Conservation (phyloP, 1,139 yeast species). For the Geotrichum phurueaensis region DNA sequence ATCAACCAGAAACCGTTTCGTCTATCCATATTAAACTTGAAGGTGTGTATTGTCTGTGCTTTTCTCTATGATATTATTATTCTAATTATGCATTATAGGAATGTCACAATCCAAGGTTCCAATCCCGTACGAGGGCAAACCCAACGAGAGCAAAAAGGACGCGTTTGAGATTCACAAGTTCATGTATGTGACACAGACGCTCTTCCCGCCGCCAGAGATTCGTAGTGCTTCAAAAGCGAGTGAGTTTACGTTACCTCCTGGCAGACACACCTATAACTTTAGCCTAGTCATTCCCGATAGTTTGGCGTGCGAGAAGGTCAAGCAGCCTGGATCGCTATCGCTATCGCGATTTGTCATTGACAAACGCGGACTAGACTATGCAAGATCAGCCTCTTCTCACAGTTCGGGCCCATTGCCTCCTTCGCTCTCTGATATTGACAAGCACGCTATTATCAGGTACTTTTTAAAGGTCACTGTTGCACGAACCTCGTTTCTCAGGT, state of each 20-base stretch:
- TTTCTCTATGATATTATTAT: too few relatives aligned
- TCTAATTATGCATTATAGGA: neutral
- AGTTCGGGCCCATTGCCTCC: conserved; percentile 50
- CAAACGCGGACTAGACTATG: conserved; percentile 31
- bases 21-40: conserved; percentile 17
- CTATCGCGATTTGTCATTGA: conserved; percentile 39
- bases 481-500: conserved; percentile 45
- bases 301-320: conserved; percentile 40
- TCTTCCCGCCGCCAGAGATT: conserved; percentile 57
- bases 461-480: conserved; percentile 53
- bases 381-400: conserved; percentile 36
- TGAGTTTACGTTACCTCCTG: conserved; percentile 57
- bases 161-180: conserved; percentile 49
- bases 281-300: conserved; percentile 49
- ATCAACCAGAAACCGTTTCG: conserved; percentile 12
- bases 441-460: conserved; percentile 44
- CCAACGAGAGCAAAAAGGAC: conserved; percentile 20
- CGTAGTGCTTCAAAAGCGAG: conserved; percentile 44
- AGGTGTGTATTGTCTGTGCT: conserved; percentile 6
- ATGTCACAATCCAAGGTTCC: conserved; percentile 17
- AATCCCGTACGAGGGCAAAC: conserved; percentile 1
- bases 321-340: conserved; percentile 28
- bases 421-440: conserved; percentile 45
- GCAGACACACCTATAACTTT: conserved; percentile 54
- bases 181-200: conserved; percentile 49